Evolutionary conservation across 2,329 filamentous ascomycete species (phyloP), one percentile per base, ranked within the genome.

Genomic region (Echinosphaeria canescens): DNA sequence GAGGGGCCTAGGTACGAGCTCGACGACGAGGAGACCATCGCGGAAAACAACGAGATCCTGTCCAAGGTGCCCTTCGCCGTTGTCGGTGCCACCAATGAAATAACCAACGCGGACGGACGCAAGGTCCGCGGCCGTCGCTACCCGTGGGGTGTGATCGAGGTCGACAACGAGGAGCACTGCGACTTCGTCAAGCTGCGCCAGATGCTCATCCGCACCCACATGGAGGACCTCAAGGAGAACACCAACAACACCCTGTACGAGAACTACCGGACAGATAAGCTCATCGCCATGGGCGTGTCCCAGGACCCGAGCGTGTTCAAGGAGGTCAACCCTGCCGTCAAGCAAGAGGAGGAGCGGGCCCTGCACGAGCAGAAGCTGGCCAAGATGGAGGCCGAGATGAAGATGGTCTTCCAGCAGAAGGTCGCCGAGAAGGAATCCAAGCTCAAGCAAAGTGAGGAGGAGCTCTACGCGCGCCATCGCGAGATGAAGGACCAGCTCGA

Each of bases 381-480:
- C 53, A 98, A 98, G 80, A 98, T 98, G 88, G 88, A 98, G 56
- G 73, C 82, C 46, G 88, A 98, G 56, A 98, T 98, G 88, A 98
- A 98, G 80, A 92, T 93, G 80, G 88, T 98, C 40, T 98, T 98
- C 81, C 88, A 95, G 54, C 88, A 98, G 53, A 98, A 98, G 75
- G 88, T 98, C 17, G 73, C 81, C 38, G 88, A 98, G 56, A 98
- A 98, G 65, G 88, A 98, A 59, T 92, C 81, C 69, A 98, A 98
- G 60, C 63, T 98, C 50, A 91, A 91, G 62, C 88, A 95, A 60
- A 92, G 82, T 63, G 88, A 98, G 55, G 88, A 98, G 53, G 88
- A 98, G 63, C 62, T 98, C 31, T 95, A 95, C 47, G 84, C 88
- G 38, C 76, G 88, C 42, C 88, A 98, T 62, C 75, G 85, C 49